Percentiles rank a stretch among this genome's conserved stretches.
Evolutionary conservation across 2,329 filamentous ascomycete genomes (phyloP).

Genomic region (Clonostachys byssicola): DNA sequence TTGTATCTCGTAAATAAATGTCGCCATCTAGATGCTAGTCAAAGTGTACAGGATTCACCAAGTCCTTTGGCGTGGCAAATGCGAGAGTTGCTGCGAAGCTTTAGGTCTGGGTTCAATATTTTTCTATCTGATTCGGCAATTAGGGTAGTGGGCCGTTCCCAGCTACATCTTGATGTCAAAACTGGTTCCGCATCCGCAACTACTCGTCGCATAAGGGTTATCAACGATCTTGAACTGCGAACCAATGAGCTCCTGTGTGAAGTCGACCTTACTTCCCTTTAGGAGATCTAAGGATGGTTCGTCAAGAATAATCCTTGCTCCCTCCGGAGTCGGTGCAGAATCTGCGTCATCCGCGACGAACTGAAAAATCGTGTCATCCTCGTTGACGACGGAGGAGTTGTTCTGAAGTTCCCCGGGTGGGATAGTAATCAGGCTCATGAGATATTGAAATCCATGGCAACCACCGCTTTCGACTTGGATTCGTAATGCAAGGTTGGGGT

Average conservation of each 20-base stretch:
- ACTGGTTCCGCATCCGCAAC: conserved; percentile 94
- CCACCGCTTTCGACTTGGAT: conserved; percentile 91
- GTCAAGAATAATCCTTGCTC: conserved; percentile 84
- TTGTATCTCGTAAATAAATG: too few species aligned
- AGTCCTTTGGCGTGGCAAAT: not conserved
- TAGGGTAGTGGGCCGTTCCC: too few species aligned
- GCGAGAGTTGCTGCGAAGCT: not conserved
- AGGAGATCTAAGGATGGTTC: conserved; percentile 81
- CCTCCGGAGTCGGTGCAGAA: conserved; percentile 16
- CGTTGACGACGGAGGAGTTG: conserved; percentile 33
- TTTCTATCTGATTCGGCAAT: not conserved
- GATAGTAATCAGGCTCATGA: conserved; percentile 78
- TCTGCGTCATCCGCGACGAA: conserved; percentile 49
- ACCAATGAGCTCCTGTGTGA: conserved; percentile 87
- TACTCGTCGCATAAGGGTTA: conserved; percentile 87
- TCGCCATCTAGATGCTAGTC: too few species aligned
- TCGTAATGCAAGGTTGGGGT: conserved; percentile 81
- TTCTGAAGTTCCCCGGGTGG: conserved; percentile 31
- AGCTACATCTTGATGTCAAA: conserved; percentile 79
- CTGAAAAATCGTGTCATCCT: conserved; percentile 88
- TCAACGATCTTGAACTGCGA: conserved; percentile 93
- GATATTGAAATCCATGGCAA: conserved; percentile 96
- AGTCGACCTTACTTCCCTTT: conserved; percentile 93
- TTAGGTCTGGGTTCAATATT: not conserved
- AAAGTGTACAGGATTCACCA: too few species aligned